Evolutionary conservation across 2,329 filamentous ascomycete species (phyloP).

Genomic region (Thielaviopsis populi): DNA sequence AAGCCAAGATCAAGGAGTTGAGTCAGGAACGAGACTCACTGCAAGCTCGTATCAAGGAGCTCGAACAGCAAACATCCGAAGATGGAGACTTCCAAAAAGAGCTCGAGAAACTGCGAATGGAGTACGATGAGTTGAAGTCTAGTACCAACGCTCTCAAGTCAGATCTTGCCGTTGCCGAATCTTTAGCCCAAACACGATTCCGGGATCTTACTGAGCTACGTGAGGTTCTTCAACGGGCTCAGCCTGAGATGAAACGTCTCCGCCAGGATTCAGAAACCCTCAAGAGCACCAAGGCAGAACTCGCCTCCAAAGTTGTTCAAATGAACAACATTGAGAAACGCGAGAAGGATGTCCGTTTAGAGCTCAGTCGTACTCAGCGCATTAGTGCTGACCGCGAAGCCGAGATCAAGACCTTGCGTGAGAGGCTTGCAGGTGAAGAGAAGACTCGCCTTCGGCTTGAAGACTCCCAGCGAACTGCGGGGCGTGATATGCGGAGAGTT

Average conservation of each 20-base stretch:
- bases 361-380: constrained; percentile 55
- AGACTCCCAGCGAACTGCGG: constrained; percentile 58
- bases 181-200: constrained; percentile 73
- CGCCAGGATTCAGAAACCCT: constrained; percentile 62
- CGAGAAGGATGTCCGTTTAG: constrained; percentile 66
- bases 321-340: constrained; percentile 63
- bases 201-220: constrained; percentile 73
- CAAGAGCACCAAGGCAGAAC: constrained; percentile 59
- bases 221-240: constrained; percentile 66
- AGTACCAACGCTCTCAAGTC: constrained; percentile 59
- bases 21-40: constrained; percentile 41
- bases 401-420: constrained; percentile 63
- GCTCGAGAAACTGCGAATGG: constrained; percentile 22
- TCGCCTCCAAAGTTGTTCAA: constrained; percentile 43
- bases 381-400: constrained; percentile 57
- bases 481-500: constrained; percentile 61
- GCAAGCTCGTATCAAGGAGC: constrained; percentile 35
- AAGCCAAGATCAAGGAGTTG: constrained; percentile 53
- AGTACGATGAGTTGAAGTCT: constrained; percentile 53
- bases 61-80: constrained; percentile 52
- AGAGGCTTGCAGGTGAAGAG: constrained; percentile 62
- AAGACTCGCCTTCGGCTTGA: constrained; percentile 59
- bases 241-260: constrained; percentile 69
- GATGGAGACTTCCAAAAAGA: constrained; percentile 3
- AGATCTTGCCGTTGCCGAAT: constrained; percentile 71